Evolutionary conservation across 257 asterid species (phyloP), one percentile per base, ranked within the genome.

Genomic region (Mentha longifolia): DNA sequence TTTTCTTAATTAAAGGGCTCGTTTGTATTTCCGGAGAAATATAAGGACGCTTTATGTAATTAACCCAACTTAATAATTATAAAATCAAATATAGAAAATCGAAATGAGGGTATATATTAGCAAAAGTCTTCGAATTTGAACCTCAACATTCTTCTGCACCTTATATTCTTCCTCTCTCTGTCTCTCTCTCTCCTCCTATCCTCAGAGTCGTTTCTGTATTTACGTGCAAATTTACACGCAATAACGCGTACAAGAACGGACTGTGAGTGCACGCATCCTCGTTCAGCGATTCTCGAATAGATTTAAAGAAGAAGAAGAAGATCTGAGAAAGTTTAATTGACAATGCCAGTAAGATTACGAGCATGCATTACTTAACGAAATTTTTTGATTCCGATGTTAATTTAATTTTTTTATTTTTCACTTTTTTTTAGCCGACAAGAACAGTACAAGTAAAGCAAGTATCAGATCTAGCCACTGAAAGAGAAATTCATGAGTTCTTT

Each of bases 401-500:
- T n/a, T 39, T 65, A 16, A 16, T 63, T 61, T 65, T 41, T 72
- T 1, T 25, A 22, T 25, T 25, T 56, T 6, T 55, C 9, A 39
- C 10, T 25, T n/a, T 7, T n/a, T 2, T 68, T 67, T 52, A 42
- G 78, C 81, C 80, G 91, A 74, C 79, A 6, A 87, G 95, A 72
- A 89, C 92, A 7, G 95, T 92, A 15, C 74, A 86, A 65, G 97
- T 87, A 15, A 83, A 77, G 80, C 85, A 85, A 51, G 64, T 92
- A 37, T 92, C 97, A 80, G 96, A 92, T 92, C 97, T 92, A 77
- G 96, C 95, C 9, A 78, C 82, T 4, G 96, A 89, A 81, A 83
- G 98, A 80, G 98, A 93, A 85, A 85, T 93, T 57, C 96, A 83
- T 61, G 97, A 93, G 90, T 93, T 93, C 85, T 93, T 93, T 78